These are phyloP conservation scores for Rhodotorula mucilaginosa DNA, from an alignment of 1,284 basidiomycete species.

Conservation along the genomic window DNA sequence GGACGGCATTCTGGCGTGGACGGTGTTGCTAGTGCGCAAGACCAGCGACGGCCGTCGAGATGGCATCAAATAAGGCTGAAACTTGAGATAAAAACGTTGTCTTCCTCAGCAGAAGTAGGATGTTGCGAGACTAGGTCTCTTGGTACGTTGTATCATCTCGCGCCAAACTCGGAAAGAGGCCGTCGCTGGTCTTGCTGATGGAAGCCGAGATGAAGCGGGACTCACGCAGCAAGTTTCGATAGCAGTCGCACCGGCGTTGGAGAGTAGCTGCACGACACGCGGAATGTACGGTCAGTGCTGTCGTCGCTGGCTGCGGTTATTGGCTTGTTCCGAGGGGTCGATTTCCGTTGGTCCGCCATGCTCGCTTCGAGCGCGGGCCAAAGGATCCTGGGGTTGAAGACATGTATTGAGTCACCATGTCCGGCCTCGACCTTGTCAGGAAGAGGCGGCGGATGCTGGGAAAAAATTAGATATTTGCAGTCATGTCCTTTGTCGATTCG, in stretches of 20 bases:
- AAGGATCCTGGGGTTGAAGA: conserved; percentile 30
- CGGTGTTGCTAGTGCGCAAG: not conserved
- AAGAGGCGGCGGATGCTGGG: conserved; percentile 6
- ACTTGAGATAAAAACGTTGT: conserved; percentile 11
- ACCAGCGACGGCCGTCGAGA: not conserved
- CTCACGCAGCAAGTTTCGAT: not conserved
- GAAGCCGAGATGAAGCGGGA: not conserved
- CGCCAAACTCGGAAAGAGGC: not conserved
- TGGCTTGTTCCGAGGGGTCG: too few species aligned
- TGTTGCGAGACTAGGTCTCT: conserved; percentile 9
- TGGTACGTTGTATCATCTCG: conserved; percentile 8
- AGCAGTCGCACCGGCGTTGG: too few species aligned
- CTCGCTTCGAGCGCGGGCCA: too few species aligned
- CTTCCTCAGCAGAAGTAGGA: conserved; percentile 18
- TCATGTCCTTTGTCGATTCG: conserved; percentile 9
- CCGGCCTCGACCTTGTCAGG: conserved; percentile 10
- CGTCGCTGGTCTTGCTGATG: too few species aligned
- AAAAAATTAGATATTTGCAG: conserved; percentile 21
- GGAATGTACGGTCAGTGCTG: not conserved
- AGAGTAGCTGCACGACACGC: not conserved
- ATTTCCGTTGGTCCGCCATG: too few species aligned
- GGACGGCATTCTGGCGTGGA: too few species aligned
- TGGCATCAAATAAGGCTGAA: conserved; percentile 33
- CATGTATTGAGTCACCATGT: conserved; percentile 11
- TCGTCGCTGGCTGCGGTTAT: too few species aligned